phyloP scores from a whole-genome alignment of 1,139 yeast genomes.

The Magnusiomyces fungicola region DNA sequence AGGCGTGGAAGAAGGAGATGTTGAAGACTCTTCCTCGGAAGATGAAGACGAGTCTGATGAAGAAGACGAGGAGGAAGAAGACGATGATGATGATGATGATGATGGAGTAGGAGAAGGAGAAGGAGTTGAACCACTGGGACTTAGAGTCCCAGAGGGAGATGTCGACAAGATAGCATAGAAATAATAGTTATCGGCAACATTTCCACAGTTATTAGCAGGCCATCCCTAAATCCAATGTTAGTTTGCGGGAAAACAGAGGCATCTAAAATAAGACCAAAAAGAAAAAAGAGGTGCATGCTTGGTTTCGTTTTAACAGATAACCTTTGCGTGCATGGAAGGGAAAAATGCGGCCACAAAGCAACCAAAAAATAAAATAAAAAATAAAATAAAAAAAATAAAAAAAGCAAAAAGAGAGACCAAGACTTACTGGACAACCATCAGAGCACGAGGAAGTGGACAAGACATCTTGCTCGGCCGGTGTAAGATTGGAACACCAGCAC shows the following conservation, averaged over 20 bases:
- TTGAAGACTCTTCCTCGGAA: neutral
- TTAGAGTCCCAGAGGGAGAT: constrained; percentile 30
- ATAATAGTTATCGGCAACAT: constrained; percentile 28
- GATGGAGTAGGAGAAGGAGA: constrained; percentile 4
- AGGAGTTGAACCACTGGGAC: constrained; percentile 5
- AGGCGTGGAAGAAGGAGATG: neutral
- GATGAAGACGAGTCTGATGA: constrained; percentile 7
- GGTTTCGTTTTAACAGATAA: no score
- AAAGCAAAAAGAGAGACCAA: neutral
- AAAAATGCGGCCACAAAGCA: neutral
- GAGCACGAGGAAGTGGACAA: constrained; percentile 37
- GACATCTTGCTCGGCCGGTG: constrained; percentile 38
- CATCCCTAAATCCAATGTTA: constrained; percentile 39
- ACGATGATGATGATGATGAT: neutral
- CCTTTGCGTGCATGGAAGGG: no score
- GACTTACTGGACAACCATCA: constrained; percentile 40
- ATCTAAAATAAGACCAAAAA: no score
- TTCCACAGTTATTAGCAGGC: constrained; percentile 42
- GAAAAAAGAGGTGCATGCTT: neutral
- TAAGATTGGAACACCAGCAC: constrained; percentile 57
- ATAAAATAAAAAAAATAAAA: neutral
- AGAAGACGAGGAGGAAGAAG: constrained; percentile 1
- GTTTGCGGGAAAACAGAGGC: no score
- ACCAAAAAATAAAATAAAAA: neutral
- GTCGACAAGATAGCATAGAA: constrained; percentile 41